Base-by-base conservation (phyloP, 495 filamentous ascomycete genomes). In the Podospora comata region DNA sequence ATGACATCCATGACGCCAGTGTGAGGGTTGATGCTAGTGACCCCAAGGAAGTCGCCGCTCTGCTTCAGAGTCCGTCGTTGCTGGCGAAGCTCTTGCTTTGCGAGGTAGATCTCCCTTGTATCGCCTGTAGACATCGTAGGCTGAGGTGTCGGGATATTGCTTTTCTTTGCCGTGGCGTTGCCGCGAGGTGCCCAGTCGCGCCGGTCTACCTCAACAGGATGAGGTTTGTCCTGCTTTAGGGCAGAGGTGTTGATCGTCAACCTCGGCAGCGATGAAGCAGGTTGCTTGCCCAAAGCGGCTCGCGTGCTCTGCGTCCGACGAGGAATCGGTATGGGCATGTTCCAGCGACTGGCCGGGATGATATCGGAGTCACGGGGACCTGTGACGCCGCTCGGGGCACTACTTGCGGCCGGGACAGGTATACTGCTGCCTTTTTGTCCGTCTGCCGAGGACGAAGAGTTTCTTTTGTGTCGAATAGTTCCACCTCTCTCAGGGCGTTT, bases 1-100 rank as follows among this genome's bases (percentile, higher is more conserved):
- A 83, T 71, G 6, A 80, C 72, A 44, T 85, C 79, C 65, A 77
- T 79, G 68, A 77, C 74, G 1, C 85, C 83, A n/a, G 83, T 86
- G 58, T 79, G 73, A 13, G 85, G 84, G 67, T 86, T 85, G n/a
- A 80, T 79, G 20, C 85, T 84, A 67, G 83, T 83, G 15, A 85
- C 81, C 13, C 85, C 84, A 13, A 86, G 76, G 73, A 80, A 86
- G 67, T 86, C 85, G 18, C 83, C 81, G 63, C 81, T 83, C 64
- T 81, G 76, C 55, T 77, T 79, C 32, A 83, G 67, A 18, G 60
- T 77, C 48, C 72, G 78, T 5, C 81, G 80, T 56, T 73, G 75
- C n/a, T 68, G 74, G 19, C 80, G 78, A 18, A 66, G 69, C 56
- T 76, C 74, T 60, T 82, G 79, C 67, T 80, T 81, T 9, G 75